Conservation (phyloP, 2,329 filamentous ascomycete genomes). For the Pseudogymnoascus sp. region DNA sequence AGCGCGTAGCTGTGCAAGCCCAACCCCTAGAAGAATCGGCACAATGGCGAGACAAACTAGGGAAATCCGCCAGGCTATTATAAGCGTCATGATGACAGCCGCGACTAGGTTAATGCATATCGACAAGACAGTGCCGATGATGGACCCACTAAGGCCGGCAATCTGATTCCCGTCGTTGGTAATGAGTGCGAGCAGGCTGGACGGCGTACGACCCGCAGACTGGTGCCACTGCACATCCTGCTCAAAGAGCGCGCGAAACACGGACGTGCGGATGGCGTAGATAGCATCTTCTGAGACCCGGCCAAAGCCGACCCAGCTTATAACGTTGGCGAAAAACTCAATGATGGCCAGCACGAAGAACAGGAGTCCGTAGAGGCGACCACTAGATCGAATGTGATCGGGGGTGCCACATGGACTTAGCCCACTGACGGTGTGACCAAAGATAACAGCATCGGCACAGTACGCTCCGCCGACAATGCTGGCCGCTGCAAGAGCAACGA, state of each 20-base stretch:
- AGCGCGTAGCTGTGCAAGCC: slow-evolving; percentile 60
- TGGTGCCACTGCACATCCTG: slow-evolving; percentile 68
- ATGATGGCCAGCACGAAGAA: slow-evolving; percentile 47
- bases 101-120: slow-evolving; percentile 61
- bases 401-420: slow-evolving; percentile 40
- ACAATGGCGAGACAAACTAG: slow-evolving; percentile 62
- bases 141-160: slow-evolving; percentile 61
- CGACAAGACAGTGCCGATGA: slow-evolving; percentile 61
- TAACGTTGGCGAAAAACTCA: slow-evolving; percentile 55
- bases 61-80: slow-evolving; percentile 69
- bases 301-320: slow-evolving; percentile 48
- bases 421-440: slow-evolving; percentile 43
- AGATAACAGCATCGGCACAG: slow-evolving; percentile 48
- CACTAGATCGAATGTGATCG: slow-evolving; percentile 21
- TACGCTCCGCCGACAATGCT: slow-evolving; percentile 50
- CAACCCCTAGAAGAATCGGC: slow-evolving; percentile 60
- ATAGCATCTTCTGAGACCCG: slow-evolving; percentile 56
- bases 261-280: slow-evolving; percentile 54
- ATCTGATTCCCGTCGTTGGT: slow-evolving; percentile 62
- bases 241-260: slow-evolving; percentile 56
- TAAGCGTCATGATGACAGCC: slow-evolving; percentile 60
- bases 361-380: slow-evolving; percentile 33
- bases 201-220: slow-evolving; percentile 54
- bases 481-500: slow-evolving; percentile 39
- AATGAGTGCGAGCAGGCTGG: slow-evolving; percentile 57